Base-by-base conservation (phyloP, 768 basidiomycete species). In the Exsudoporus frostii region DNA sequence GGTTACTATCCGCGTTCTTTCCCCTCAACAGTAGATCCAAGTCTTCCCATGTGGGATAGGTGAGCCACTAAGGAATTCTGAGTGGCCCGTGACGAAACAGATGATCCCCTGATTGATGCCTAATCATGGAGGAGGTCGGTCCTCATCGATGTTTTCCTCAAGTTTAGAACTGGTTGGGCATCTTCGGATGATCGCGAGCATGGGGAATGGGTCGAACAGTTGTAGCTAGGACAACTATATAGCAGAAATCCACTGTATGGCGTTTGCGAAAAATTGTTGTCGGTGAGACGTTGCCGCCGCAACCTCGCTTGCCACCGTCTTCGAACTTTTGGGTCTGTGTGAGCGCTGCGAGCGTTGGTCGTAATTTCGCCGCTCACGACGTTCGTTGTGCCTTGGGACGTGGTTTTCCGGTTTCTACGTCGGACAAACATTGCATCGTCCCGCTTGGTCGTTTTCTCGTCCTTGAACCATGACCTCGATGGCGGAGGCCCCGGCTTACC, bases 401-500 rank as follows among this genome's bases (percentile, higher is more conserved):
- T 49, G 40, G 57, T 45, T 55, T 48, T 61, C 52, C 49, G 48
- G 38, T 56, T 55, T 54, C 60, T 59, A 49, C 60, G 56, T 62
- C 50, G 53, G 58, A 40, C 50, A 51, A 50, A 32, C 53, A 39
- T 20, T 53, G 45, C 38, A 54, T 55, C 55, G 51, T 46, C 32
- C 53, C 48, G 42, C 57, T 59, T 45, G 57, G 59, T 41, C 43
- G 64, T 49, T 56, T 62, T 65, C 63, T 66, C 54, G 57, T 60
- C 57, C 60, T 62, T 53, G 52, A 57, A 69, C 65, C 60, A 90
- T 90, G 88, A 81, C 86, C 64, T 83, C 87, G 63, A 83, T 85
- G 71, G 83, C 84, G 64, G 70, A 69, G 71, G 72, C 84, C 68
- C 85, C 88, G 61, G 81, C 79, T 61, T 90, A 82, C 72, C 74